Evolutionary conservation across 2,329 filamentous ascomycete species (phyloP), one percentile per base, ranked within the genome.

Genomic region (Penicillium polonicum): DNA sequence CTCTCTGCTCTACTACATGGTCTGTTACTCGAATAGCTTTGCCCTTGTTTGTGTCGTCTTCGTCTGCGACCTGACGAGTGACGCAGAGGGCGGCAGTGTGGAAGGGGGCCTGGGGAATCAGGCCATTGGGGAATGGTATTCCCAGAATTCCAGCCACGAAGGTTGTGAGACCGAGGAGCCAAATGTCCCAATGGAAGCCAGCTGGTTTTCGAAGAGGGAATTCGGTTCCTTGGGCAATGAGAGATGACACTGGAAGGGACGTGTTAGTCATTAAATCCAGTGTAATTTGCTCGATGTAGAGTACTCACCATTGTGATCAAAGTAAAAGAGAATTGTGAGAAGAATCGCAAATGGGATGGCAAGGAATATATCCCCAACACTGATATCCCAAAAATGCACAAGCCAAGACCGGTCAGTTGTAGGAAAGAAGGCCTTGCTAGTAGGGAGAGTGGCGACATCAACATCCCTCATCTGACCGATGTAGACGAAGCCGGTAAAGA

Each of bases 401-500:
- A 95, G 81, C 91, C 91, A 96, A 44, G 80, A 77, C 41, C 91
- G 82, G 58, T 88, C 85, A 0, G 77, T 80, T 0, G 92, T 96
- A 0, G 92, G 92, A 67, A 85, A 86, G 77, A 96, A 96, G 0
- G 91, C 85, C 57, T 84, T 86, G 61, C 86, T 86, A 0, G 88
- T 93, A 0, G 91, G 91, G 29, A 96, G 79, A 9, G 82, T 86
- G 60, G 89, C 84, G 10, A 96, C 78, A 21, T 85, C 72, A 2
- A 95, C 83, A 41, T 82, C 75, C n/a, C 77, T 78, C 89, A 96
- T 93, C 67, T 89, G 87, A 8, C 91, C 91, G 61, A 95, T 85
- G 72, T 94, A 89, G 1, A 94, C 88, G 68, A 95, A 96, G 0
- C 91, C 91, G 0, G 91, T 92, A 72, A 96, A 96, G 80, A 96